Percentiles rank a stretch among this genome's conserved stretches.
These are phyloP conservation scores for Cynanchum wilfordii DNA, from an alignment of 257 asterid genomes.

Conservation along the genomic window DNA sequence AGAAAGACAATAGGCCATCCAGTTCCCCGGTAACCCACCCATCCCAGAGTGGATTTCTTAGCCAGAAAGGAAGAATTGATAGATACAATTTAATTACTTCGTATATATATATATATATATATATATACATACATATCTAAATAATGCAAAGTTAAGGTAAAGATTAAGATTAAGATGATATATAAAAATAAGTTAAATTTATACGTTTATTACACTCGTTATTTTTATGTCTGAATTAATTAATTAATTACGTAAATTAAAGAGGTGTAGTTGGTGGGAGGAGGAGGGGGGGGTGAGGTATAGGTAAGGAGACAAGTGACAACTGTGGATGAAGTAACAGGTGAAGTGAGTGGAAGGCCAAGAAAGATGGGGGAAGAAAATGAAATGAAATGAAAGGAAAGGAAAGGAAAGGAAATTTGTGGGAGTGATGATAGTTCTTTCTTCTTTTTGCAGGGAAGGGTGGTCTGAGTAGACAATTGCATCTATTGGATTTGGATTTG, in stretches of 20 bases:
- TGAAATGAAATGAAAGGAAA: slow-evolving; percentile 10
- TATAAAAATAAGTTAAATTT: no score
- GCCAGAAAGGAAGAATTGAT: not conserved
- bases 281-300: not conserved
- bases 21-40: no score
- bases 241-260: no score
- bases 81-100: no score
- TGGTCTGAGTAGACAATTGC: slow-evolving; percentile 51
- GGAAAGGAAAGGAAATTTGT: slow-evolving; percentile 8
- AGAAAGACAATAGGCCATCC: not conserved
- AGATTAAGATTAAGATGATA: no score
- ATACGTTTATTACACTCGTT: no score
- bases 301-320: slow-evolving; percentile 5
- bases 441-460: slow-evolving; percentile 49
- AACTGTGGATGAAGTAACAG: slow-evolving; percentile 31
- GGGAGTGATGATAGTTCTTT: slow-evolving; percentile 37
- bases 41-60: not conserved
- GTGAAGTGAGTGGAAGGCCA: slow-evolving; percentile 29
- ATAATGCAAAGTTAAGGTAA: no score
- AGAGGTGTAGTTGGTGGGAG: not conserved
- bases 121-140: no score
- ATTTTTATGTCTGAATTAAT: no score
- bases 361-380: slow-evolving; percentile 22
- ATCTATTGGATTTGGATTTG: slow-evolving; percentile 34
- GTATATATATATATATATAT: no score